Evolutionary conservation across 305 asterid genomes (phyloP).

Genomic region (Fraxinus xanthoxyloides): DNA sequence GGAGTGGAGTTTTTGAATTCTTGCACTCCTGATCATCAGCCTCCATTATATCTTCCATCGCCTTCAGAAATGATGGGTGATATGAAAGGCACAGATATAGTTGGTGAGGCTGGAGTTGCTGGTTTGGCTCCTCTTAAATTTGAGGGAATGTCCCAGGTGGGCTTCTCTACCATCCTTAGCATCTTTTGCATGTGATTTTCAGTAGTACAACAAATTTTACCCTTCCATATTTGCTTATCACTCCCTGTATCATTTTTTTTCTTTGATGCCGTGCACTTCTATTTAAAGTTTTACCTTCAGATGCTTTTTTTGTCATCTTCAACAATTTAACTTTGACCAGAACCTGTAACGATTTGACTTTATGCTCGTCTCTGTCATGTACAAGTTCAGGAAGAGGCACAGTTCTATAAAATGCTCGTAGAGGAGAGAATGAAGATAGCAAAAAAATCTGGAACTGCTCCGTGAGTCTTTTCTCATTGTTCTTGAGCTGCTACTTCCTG

Average conservation of each 20-base stretch:
- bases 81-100: conserved; percentile 43
- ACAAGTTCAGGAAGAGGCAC: conserved; percentile 62
- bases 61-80: conserved; percentile 59
- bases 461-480: conserved; percentile 51
- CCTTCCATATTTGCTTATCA: not conserved
- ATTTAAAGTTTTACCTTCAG: conserved; percentile 1
- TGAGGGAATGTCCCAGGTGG: conserved; percentile 59
- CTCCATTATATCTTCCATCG: conserved; percentile 66
- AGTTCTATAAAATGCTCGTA: conserved; percentile 67
- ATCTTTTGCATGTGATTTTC: conserved; percentile 16
- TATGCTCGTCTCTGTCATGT: not conserved
- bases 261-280: not conserved
- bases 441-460: conserved; percentile 74
- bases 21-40: conserved; percentile 90
- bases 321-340: not conserved
- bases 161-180: conserved; percentile 11
- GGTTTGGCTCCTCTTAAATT: conserved; percentile 40
- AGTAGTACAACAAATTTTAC: conserved; percentile 6
- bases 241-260: not conserved
- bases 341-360: conserved; percentile 21
- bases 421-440: conserved; percentile 93
- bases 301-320: conserved; percentile 16
- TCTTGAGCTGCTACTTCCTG: not conserved
- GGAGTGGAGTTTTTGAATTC: conserved; percentile 74
- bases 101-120: conserved; percentile 35